Evolutionary conservation across 306 rosid genomes (phyloP).

Genomic region (Acacia melanoxylon): DNA sequence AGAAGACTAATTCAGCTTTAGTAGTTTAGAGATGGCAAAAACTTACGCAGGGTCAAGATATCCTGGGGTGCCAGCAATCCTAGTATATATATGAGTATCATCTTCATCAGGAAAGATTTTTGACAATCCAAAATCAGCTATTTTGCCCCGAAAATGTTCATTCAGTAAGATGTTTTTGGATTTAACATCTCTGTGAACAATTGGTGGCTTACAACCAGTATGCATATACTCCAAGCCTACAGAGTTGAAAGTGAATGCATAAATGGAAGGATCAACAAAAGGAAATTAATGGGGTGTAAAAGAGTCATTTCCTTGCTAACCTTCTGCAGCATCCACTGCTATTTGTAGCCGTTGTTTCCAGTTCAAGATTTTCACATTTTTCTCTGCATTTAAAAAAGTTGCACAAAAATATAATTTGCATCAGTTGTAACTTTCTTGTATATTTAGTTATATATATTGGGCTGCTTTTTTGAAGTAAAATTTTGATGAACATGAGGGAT

Average conservation of each 20-base stretch:
- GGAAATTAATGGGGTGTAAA: neutral
- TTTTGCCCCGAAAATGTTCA: conserved; percentile 46
- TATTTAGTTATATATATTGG: neutral
- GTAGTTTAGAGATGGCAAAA: neutral
- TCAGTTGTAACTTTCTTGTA: neutral
- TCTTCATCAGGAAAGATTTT: conserved; percentile 41
- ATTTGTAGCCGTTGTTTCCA: conserved; percentile 63
- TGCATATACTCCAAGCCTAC: conserved; percentile 66
- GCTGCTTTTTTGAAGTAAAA: neutral
- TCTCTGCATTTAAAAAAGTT: conserved; percentile 40
- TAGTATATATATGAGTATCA: conserved; percentile 43
- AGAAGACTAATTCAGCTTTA: neutral
- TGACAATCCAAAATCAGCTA: conserved; percentile 72
- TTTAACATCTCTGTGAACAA: conserved; percentile 72
- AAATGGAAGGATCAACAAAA: neutral
- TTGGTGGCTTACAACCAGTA: conserved; percentile 53
- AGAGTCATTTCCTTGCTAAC: conserved; percentile 29
- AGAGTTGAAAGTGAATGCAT: conserved; percentile 22
- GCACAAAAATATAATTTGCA: neutral
- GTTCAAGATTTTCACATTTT: conserved; percentile 34
- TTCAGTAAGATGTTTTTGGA: conserved; percentile 59
- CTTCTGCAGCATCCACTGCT: conserved; percentile 62
- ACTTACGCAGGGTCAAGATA: conserved; percentile 71
- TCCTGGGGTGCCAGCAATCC: conserved; percentile 60
- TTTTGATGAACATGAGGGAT: neutral